Evolutionary conservation across 2,329 filamentous ascomycete species (phyloP).

Genomic region (Apiospora aurea): DNA sequence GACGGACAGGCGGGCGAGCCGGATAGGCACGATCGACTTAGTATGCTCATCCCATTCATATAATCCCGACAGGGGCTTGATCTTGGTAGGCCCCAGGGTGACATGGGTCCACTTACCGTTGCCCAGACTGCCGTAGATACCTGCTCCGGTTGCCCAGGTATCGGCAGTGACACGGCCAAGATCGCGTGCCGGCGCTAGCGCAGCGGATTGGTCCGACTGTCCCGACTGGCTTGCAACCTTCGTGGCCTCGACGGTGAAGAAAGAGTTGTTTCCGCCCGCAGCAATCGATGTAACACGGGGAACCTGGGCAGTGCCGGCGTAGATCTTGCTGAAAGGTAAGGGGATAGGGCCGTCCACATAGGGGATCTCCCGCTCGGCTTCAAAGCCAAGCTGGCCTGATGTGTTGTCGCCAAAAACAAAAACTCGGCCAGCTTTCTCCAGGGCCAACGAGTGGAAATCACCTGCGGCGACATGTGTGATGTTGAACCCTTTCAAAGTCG

Average conservation of each 20-base stretch:
- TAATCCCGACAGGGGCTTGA: slow-evolving; percentile 83
- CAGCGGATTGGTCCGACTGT: slow-evolving; percentile 41
- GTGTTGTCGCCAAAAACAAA: slow-evolving; percentile 94
- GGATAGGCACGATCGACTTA: slow-evolving; percentile 77
- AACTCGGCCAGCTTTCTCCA: slow-evolving; percentile 77
- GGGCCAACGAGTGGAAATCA: slow-evolving; percentile 83
- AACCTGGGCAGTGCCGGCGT: slow-evolving; percentile 67
- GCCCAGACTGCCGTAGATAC: slow-evolving; percentile 83
- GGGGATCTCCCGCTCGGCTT: slow-evolving; percentile 67
- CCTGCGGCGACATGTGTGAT: slow-evolving; percentile 81
- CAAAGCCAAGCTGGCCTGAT: slow-evolving; percentile 88
- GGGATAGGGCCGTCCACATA: slow-evolving; percentile 74
- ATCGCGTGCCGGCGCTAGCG: slow-evolving; percentile 47
- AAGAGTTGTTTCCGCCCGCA: slow-evolving; percentile 87
- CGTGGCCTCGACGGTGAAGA: slow-evolving; percentile 83
- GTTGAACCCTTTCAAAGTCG: slow-evolving; percentile 72
- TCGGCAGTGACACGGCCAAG: slow-evolving; percentile 72
- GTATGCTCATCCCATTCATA: slow-evolving; percentile 84
- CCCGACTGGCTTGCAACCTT: slow-evolving; percentile 54
- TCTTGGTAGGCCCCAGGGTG: slow-evolving; percentile 77
- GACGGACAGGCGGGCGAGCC: slow-evolving; percentile 73
- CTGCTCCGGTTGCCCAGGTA: slow-evolving; percentile 86
- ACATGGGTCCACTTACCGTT: slow-evolving; percentile 91
- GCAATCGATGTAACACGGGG: slow-evolving; percentile 78
- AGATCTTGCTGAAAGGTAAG: slow-evolving; percentile 75